Evolutionary conservation across 2,329 filamentous ascomycete genomes (phyloP).

Genomic region (Nigrograna mackinnonii): DNA sequence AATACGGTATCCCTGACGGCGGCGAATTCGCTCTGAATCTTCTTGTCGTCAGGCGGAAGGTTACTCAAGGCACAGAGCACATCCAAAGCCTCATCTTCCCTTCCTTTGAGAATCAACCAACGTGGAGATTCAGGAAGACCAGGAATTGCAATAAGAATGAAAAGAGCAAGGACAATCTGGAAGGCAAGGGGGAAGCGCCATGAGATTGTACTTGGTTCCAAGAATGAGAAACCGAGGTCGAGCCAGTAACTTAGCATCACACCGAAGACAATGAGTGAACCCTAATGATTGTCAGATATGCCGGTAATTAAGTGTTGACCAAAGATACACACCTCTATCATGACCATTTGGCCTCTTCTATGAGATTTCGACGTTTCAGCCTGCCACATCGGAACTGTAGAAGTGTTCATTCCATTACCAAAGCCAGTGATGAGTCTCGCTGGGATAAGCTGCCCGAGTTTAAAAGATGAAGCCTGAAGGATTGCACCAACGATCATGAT

Average conservation of each 20-base stretch:
- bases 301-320: not conserved
- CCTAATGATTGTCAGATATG: slow-evolving; percentile 16
- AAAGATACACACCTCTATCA: slow-evolving; percentile 51
- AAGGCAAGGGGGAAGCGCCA: slow-evolving; percentile 58
- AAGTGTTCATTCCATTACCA: slow-evolving; percentile 48
- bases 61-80: slow-evolving; percentile 41
- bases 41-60: slow-evolving; percentile 41
- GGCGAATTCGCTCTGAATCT: slow-evolving; percentile 37
- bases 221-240: slow-evolving; percentile 53
- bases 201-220: slow-evolving; percentile 45
- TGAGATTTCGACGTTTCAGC: slow-evolving; percentile 52
- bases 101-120: slow-evolving; percentile 57
- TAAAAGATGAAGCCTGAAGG: slow-evolving; percentile 58
- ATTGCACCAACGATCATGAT: slow-evolving; percentile 64
- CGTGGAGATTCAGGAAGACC: slow-evolving; percentile 48
- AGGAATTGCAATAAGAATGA: slow-evolving; percentile 55
- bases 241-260: slow-evolving; percentile 47
- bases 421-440: slow-evolving; percentile 56
- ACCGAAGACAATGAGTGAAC: slow-evolving; percentile 50
- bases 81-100: slow-evolving; percentile 47
- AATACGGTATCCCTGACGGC: slow-evolving; percentile 42
- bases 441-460: slow-evolving; percentile 50
- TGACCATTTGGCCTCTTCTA: slow-evolving; percentile 50
- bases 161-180: slow-evolving; percentile 61
- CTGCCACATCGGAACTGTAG: slow-evolving; percentile 51